Evolutionary conservation across 2,329 filamentous ascomycete genomes (phyloP).

Genomic region (Emergomyces pasteurianus): DNA sequence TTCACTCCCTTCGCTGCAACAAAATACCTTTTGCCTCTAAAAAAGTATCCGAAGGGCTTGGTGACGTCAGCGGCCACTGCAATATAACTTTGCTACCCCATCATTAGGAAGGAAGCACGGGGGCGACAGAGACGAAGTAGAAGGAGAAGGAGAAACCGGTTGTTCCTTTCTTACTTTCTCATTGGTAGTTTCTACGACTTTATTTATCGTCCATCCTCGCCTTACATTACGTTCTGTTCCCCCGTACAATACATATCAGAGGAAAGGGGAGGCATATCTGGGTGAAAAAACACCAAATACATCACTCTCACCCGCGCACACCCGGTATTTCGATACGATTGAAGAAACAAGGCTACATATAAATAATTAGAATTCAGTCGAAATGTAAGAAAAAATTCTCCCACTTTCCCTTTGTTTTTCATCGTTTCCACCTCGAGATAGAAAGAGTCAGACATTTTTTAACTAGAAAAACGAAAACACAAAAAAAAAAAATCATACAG

Average conservation of each 20-base stretch:
- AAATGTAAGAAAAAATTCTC: not conserved
- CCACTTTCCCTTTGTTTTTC: not conserved
- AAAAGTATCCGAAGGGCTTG: not conserved
- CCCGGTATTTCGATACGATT: not conserved
- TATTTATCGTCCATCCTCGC: not conserved
- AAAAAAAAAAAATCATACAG: conserved; percentile 14
- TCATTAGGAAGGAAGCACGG: not conserved
- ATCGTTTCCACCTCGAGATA: not conserved
- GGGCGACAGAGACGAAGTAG: not conserved
- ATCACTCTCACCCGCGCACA: not conserved
- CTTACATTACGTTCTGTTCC: not conserved
- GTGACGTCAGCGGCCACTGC: not conserved
- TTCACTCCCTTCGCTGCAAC: not conserved
- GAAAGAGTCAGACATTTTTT: not conserved
- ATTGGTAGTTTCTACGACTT: not conserved
- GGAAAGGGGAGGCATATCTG: not conserved
- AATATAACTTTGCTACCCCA: not conserved
- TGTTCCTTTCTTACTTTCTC: not conserved
- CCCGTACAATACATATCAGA: not conserved
- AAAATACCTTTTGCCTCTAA: not conserved
- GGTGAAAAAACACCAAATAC: not conserved
- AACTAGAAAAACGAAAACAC: not conserved
- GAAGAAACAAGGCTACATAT: not conserved
- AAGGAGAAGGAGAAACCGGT: not conserved
- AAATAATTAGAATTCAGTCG: not conserved